Evolutionary conservation across 1,284 basidiomycete species (phyloP).

Genomic region (Thelephora terrestris): DNA sequence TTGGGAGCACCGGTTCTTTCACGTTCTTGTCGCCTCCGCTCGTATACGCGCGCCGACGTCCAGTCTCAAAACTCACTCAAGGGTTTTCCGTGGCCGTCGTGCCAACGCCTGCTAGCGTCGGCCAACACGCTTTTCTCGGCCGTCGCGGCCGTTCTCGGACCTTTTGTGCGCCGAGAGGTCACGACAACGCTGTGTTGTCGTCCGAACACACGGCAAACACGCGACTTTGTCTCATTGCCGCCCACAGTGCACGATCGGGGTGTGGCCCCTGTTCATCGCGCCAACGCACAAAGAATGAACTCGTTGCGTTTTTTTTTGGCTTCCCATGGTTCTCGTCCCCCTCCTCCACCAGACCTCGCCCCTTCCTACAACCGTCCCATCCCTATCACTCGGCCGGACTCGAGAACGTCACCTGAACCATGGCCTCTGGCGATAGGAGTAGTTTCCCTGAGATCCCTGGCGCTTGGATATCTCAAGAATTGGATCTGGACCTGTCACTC

Average conservation of each 20-base stretch:
- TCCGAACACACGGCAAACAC: too few relatives aligned
- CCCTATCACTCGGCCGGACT: neutral
- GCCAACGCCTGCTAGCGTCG: too few relatives aligned
- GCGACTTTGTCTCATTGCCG: too few relatives aligned
- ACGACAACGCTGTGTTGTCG: too few relatives aligned
- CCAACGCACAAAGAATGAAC: neutral
- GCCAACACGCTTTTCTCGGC: neutral
- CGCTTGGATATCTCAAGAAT: neutral
- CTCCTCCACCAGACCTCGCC: neutral
- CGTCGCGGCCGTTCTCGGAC: neutral
- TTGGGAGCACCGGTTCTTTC: too few relatives aligned
- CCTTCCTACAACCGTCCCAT: too few relatives aligned
- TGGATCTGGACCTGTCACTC: neutral
- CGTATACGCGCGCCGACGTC: too few relatives aligned
- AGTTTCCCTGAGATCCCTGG: neutral
- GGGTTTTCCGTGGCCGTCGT: too few relatives aligned
- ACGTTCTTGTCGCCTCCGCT: too few relatives aligned
- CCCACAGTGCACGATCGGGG: too few relatives aligned
- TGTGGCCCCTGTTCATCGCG: constrained; percentile 3
- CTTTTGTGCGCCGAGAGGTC: too few relatives aligned
- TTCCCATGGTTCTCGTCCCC: neutral
- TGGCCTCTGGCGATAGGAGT: neutral
- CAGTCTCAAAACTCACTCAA: too few relatives aligned
- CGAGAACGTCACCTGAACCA: neutral
- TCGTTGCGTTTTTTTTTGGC: neutral